These are phyloP conservation scores for Blastobotrys persicus DNA, from an alignment of 1,139 yeast species.

Conservation along the genomic window DNA sequence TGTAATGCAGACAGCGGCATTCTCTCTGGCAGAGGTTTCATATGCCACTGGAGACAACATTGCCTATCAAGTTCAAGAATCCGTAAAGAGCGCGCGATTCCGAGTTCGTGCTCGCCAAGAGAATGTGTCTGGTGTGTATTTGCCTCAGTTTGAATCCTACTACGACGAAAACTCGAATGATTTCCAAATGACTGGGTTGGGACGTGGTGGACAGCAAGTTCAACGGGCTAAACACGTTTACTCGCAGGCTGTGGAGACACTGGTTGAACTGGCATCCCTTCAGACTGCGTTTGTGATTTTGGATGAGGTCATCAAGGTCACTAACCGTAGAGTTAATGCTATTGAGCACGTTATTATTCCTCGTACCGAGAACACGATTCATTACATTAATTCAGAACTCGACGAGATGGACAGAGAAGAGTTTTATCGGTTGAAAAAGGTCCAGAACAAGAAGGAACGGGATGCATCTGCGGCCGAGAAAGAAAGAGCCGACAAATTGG, in stretches of 20 bases:
- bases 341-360: constrained; percentile 98
- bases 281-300: constrained; percentile 89
- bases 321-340: constrained; percentile 97
- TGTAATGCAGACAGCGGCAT: constrained; percentile 96
- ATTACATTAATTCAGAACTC: constrained; percentile 87
- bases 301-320: constrained; percentile 96
- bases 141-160: constrained; percentile 88
- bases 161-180: constrained; percentile 85
- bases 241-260: constrained; percentile 91
- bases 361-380: constrained; percentile 92
- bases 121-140: constrained; percentile 91
- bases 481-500: constrained; percentile 50
- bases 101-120: constrained; percentile 90
- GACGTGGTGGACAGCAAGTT: constrained; percentile 98
- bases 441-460: constrained; percentile 91
- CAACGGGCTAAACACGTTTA: constrained; percentile 92
- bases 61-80: constrained; percentile 92
- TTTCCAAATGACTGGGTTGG: constrained; percentile 93
- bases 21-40: constrained; percentile 93
- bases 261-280: constrained; percentile 90
- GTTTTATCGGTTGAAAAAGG: constrained; percentile 92
- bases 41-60: constrained; percentile 97
- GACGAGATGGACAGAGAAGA: constrained; percentile 98
- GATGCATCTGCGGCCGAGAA: constrained; percentile 65
- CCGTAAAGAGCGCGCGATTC: constrained; percentile 83